A percentile compares a stretch with the other conserved stretches of the same genome.
Evolutionary conservation across 1,139 yeast genomes (phyloP).

Genomic region (Yamadazyma sp.): DNA sequence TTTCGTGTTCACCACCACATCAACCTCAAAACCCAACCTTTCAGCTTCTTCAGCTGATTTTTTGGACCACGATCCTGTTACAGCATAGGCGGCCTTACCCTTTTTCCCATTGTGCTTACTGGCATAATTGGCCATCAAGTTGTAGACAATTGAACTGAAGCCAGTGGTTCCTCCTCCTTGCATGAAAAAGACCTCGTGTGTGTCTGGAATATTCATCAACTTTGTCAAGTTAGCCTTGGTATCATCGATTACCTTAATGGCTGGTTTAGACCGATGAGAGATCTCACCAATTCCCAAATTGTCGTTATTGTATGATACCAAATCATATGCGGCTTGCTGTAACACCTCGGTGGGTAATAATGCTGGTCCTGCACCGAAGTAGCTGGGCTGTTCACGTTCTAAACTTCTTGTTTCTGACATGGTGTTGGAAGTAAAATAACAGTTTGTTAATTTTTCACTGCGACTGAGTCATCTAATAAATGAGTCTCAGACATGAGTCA

Average conservation of each 20-base stretch:
- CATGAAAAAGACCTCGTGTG: constrained; percentile 89
- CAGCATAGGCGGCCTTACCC: constrained; percentile 83
- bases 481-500: too few relatives aligned
- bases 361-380: constrained; percentile 99
- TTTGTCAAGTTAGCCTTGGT: constrained; percentile 67
- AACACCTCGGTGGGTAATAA: constrained; percentile 79
- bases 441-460: constrained; percentile 3
- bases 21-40: constrained; percentile 77
- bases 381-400: constrained; percentile 71
- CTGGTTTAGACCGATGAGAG: constrained; percentile 89
- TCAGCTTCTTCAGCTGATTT: constrained; percentile 84
- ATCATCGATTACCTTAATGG: constrained; percentile 70
- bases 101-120: constrained; percentile 58
- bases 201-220: constrained; percentile 76
- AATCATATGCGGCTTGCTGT: constrained; percentile 83
- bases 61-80: constrained; percentile 92
- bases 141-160: constrained; percentile 83
- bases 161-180: constrained; percentile 99
- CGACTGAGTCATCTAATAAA: constrained; percentile 8
- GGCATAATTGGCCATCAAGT: constrained; percentile 74
- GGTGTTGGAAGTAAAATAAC: not conserved
- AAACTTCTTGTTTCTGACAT: constrained; percentile 21
- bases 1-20: constrained; percentile 67
- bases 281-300: constrained; percentile 94
- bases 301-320: constrained; percentile 62